phyloP scores from a whole-genome alignment of 73 alveolate species.

The Blepharisma japonicum region DNA sequence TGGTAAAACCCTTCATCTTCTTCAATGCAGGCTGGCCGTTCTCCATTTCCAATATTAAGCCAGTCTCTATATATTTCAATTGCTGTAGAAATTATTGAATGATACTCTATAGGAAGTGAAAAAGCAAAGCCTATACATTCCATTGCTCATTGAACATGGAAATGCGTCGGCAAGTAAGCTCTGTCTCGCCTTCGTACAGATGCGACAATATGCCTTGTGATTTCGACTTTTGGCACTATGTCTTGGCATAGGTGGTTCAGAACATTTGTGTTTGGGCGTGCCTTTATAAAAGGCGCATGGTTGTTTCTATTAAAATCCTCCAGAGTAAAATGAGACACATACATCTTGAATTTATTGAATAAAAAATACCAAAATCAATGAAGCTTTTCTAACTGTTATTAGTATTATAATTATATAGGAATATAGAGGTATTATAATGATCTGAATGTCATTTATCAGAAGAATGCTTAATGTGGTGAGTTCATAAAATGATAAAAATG shows the following conservation, averaged over 20 bases:
- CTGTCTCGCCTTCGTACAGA: neutral
- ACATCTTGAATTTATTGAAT: neutral
- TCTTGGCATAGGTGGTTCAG: conserved; percentile 10
- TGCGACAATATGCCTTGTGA: conserved; percentile 20
- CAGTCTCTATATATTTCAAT: conserved; percentile 11
- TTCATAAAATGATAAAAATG: too few relatives aligned
- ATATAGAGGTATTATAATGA: too few relatives aligned
- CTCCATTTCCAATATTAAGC: neutral
- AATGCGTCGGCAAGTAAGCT: conserved; percentile 10
- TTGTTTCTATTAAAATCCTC: conserved; percentile 1
- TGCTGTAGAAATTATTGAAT: conserved; percentile 17
- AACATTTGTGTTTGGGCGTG: neutral
- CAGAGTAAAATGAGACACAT: neutral
- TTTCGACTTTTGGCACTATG: neutral
- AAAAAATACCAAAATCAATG: too few relatives aligned
- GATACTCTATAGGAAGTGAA: conserved; percentile 26
- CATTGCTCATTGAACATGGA: conserved; percentile 14
- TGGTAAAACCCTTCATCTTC: conserved; percentile 14
- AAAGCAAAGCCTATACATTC: conserved; percentile 26
- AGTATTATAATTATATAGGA: too few relatives aligned
- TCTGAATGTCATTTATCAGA: too few relatives aligned
- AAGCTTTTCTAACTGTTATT: too few relatives aligned
- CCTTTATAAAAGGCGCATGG: neutral
- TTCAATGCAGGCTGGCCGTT: neutral
- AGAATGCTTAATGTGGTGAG: too few relatives aligned